Evolutionary conservation across 352 stramenopile species (phyloP).

Genomic region (Elongisporangium senticosum): DNA sequence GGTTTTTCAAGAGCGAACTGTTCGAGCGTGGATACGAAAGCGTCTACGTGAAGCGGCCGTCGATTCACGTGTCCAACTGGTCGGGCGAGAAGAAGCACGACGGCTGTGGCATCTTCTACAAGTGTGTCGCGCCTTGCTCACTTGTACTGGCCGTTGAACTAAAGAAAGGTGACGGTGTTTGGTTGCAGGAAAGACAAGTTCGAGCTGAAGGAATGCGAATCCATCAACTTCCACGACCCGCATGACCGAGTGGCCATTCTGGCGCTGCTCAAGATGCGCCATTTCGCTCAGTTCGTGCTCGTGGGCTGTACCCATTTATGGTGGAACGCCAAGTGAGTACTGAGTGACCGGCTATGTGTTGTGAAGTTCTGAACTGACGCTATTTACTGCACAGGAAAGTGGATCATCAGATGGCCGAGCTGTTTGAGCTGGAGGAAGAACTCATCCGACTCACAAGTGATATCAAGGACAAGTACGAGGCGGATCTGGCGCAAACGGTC

Average conservation of each 20-base stretch:
- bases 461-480: constrained; percentile 79
- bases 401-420: constrained; percentile 82
- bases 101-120: constrained; percentile 86
- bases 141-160: not conserved
- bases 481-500: constrained; percentile 40
- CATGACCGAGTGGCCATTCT: constrained; percentile 84
- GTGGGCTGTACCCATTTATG: constrained; percentile 82
- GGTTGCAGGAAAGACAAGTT: constrained; percentile 72
- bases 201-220: constrained; percentile 80
- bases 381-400: constrained; percentile 43
- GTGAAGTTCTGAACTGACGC: not conserved
- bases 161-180: constrained; percentile 4
- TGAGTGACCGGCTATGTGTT: not conserved
- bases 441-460: constrained; percentile 75
- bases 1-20: constrained; percentile 79
- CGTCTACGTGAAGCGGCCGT: constrained; percentile 81
- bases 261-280: constrained; percentile 75
- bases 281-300: constrained; percentile 77
- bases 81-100: constrained; percentile 86
- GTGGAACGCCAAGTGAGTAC: constrained; percentile 81
- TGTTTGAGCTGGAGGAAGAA: constrained; percentile 81
- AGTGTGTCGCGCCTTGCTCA: constrained; percentile 25
- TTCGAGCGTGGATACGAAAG: constrained; percentile 76
- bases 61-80: constrained; percentile 82
- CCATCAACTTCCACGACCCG: constrained; percentile 81